Percentiles rank a stretch among this genome's conserved stretches.
Evolutionary conservation across 805 yeast genomes (phyloP).

Genomic region (Jamesozyma rosinii): DNA sequence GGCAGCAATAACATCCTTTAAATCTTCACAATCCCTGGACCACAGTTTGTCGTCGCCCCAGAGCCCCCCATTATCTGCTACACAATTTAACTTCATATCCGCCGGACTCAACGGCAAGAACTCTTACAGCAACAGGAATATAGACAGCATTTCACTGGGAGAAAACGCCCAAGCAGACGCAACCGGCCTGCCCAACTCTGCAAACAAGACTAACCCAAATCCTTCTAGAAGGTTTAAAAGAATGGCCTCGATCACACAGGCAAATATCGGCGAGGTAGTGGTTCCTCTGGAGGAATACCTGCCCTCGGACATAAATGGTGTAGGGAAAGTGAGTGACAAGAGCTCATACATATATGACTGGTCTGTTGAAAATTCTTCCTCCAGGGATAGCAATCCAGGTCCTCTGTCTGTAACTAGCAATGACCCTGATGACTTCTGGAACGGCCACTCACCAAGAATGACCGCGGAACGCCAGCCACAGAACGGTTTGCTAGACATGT

Average conservation of each 20-base stretch:
- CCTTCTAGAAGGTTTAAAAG: background rate
- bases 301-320: constrained; percentile 27
- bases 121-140: background rate
- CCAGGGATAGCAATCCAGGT: background rate
- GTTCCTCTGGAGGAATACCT: constrained; percentile 33
- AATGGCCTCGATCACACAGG: constrained; percentile 2
- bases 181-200: constrained; percentile 6
- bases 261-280: constrained; percentile 33
- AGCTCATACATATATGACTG: constrained; percentile 6
- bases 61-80: constrained; percentile 19
- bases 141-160: background rate
- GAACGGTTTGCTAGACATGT: constrained; percentile 36
- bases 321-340: constrained; percentile 24
- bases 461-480: background rate
- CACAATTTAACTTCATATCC: constrained; percentile 10
- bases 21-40: constrained; percentile 28
- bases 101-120: constrained; percentile 3
- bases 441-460: background rate
- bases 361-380: background rate
- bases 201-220: constrained; percentile 1
- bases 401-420: constrained; percentile 1
- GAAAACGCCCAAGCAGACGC: too few relatives aligned
- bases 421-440: constrained; percentile 8
- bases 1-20: constrained; percentile 27
- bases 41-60: constrained; percentile 25